Evolutionary conservation across 257 asterid genomes (phyloP), one percentile per base, ranked within the genome.

Genomic region (Datura wrightii): DNA sequence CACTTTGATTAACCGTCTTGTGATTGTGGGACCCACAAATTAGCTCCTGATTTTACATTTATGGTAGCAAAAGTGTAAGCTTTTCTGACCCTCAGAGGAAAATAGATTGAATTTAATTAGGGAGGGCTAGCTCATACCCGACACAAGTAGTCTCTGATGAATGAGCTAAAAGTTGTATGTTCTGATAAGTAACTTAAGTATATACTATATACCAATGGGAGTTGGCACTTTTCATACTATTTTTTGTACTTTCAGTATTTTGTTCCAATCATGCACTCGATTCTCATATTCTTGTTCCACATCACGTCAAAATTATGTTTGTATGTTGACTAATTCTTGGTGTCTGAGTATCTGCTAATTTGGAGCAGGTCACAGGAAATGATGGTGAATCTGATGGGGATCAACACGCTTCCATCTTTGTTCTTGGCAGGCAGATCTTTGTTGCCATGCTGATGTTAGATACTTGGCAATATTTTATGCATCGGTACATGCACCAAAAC

Each of bases 381-480:
- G 94, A 88, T 76, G 85, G 46, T 15, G 97, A 92, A 54, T 82
- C 89, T 36, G 60, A 85, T 18, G 89, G 79, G 82, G 86, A 86
- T 80, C 91, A 86, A 80, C 88, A 85, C 34, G 72, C 89, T 60
- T 90, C 98, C 62, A 60, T 90, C 81, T 0, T 92, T 6, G 92
- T 90, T 89, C 94, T 93, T 44, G 92, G 86, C 14, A 65, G 90
- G 74, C 98, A 94, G 82, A 56, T 93, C 60, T 80, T 93, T 59
- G 90, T 90, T 6, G 97, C 93, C 14, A 94, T 96, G 98, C 88
- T 90, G 88, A 92, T 93, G 3, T 82, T 96, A 36, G 99, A 94
- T 79, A 94, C 98, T 2, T 94, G 99, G 98, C 99, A 94, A 84
- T 96, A 92, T 85, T 94, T 94, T 85, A 92, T 92, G 97, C 99